Conservation (phyloP, 2,329 filamentous ascomycete genomes). For the Aspergillus japonicus region DNA sequence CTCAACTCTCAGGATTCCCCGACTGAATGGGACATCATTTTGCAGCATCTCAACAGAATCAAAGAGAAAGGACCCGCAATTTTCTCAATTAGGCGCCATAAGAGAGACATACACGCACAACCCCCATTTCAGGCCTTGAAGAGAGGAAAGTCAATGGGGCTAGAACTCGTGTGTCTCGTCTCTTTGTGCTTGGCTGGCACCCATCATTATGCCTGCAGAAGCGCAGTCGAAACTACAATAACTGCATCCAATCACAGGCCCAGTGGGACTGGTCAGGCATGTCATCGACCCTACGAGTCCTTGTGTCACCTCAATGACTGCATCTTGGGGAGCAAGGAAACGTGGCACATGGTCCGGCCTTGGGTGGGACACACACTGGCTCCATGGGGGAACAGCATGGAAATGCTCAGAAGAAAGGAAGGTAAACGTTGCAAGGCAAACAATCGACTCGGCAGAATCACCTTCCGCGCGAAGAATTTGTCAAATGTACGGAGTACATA, state of each 20-base stretch:
- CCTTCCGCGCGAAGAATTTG: neutral
- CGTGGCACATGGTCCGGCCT: slow-evolving; percentile 3
- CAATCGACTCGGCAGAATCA: neutral
- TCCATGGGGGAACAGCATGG: slow-evolving; percentile 1
- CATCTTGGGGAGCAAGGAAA: slow-evolving; percentile 2
- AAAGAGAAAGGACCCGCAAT: neutral
- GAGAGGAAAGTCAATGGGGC: neutral
- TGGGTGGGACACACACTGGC: neutral
- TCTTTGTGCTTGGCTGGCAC: slow-evolving; percentile 8
- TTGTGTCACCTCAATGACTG: neutral
- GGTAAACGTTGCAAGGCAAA: slow-evolving; percentile 1
- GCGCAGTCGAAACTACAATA: slow-evolving; percentile 7
- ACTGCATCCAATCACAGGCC: neutral
- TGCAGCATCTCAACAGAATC: neutral
- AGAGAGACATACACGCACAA: neutral
- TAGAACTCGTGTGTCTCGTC: slow-evolving; percentile 3
- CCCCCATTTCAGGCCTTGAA: slow-evolving; percentile 4
- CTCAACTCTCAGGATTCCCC: neutral
- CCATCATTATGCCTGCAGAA: neutral
- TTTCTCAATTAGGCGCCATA: slow-evolving; percentile 5
- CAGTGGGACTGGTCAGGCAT: neutral
- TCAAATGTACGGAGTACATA: neutral
- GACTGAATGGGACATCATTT: neutral
- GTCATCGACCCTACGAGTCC: neutral
- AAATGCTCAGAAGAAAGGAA: neutral